Conservation (phyloP, 768 basidiomycete species). For the Podaxis sp. region DNA sequence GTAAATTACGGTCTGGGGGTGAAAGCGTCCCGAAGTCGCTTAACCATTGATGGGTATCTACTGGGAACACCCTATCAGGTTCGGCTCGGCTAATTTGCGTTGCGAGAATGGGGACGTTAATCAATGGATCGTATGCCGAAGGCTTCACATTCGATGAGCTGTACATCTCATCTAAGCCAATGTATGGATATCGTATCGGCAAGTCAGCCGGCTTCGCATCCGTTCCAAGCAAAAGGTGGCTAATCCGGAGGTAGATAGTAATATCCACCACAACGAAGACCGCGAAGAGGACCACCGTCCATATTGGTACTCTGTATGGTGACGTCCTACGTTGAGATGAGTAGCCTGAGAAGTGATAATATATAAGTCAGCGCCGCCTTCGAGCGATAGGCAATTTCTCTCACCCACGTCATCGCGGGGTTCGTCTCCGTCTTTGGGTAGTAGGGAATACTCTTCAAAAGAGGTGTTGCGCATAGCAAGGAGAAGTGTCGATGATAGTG, state of each 20-base stretch:
- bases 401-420: neutral
- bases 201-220: conserved; percentile 17
- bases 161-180: conserved; percentile 28
- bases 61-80: conserved; percentile 23
- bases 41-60: conserved; percentile 28
- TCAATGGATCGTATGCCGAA: conserved; percentile 20
- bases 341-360: neutral
- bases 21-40: conserved; percentile 28
- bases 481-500: too few relatives aligned
- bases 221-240: conserved; percentile 16
- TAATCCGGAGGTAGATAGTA: conserved; percentile 23
- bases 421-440: conserved; percentile 1
- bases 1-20: conserved; percentile 26
- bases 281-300: conserved; percentile 15
- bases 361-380: neutral
- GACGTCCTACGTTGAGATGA: neutral
- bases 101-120: conserved; percentile 27
- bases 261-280: conserved; percentile 26
- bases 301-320: neutral
- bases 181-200: conserved; percentile 27
- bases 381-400: neutral
- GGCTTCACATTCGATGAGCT: conserved; percentile 15
- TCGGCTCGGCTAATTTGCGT: conserved; percentile 25
- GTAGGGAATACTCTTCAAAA: conserved; percentile 9
- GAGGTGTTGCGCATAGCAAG: conserved; percentile 2